These are phyloP conservation scores for Neopestalotiopsis rosae DNA, from an alignment of 2,329 filamentous ascomycete species.

Conservation along the genomic window DNA sequence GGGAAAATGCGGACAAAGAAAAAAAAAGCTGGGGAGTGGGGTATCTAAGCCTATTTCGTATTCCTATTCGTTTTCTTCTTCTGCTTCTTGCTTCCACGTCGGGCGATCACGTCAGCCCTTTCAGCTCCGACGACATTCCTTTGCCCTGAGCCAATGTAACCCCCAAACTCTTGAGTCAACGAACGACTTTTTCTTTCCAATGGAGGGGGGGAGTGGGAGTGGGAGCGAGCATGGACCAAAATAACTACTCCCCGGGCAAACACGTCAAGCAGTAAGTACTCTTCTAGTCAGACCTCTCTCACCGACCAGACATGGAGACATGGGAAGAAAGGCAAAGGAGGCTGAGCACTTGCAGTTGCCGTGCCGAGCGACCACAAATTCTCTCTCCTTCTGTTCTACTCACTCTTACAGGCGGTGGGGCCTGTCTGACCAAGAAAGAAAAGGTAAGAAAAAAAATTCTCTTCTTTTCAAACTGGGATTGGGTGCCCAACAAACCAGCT, in stretches of 20 bases:
- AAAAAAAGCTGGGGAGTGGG: constrained; percentile 1
- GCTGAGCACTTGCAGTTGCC: background rate
- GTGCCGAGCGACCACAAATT: background rate
- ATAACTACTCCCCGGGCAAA: background rate
- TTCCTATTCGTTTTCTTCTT: background rate
- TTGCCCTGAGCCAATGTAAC: background rate
- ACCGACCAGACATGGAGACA: background rate
- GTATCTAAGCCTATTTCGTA: background rate
- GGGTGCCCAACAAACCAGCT: background rate
- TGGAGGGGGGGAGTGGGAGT: background rate
- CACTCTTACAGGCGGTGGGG: background rate
- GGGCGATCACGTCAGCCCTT: constrained; percentile 16
- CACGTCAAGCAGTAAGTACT: background rate
- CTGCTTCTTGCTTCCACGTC: background rate
- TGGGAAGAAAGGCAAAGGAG: background rate
- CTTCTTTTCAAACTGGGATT: background rate
- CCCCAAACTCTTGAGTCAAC: constrained; percentile 2
- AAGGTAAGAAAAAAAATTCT: background rate
- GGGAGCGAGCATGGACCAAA: background rate
- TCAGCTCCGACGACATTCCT: constrained; percentile 13
- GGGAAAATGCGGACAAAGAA: background rate
- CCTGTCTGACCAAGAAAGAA: background rate
- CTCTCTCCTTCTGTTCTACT: too few relatives aligned
- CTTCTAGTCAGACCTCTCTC: background rate
- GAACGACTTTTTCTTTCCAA: background rate